Evolutionary conservation across 345 rosid species (phyloP).

Genomic region (Brassica rapa): DNA sequence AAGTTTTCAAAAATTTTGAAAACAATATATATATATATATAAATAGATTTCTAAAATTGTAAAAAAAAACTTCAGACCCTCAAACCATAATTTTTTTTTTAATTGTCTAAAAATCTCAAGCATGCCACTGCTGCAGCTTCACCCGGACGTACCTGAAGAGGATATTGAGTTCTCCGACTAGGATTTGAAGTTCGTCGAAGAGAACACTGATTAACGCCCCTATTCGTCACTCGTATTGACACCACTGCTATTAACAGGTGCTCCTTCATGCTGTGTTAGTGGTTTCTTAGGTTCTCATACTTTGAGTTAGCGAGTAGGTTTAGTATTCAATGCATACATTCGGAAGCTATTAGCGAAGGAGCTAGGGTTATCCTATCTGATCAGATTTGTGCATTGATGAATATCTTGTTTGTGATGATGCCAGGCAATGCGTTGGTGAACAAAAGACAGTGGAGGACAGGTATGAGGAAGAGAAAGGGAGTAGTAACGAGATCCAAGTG

Average conservation of each 20-base stretch:
- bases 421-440: slow-evolving; percentile 49
- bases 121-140: slow-evolving; percentile 75
- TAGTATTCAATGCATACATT: neutral
- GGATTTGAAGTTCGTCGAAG: slow-evolving; percentile 59
- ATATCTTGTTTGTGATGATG: neutral
- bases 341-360: neutral
- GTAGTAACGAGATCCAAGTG: slow-evolving; percentile 38
- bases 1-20: too few relatives aligned
- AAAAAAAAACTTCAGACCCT: too few relatives aligned
- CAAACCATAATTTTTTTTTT: too few relatives aligned
- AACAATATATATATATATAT: too few relatives aligned
- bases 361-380: too few relatives aligned
- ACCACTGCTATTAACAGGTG: slow-evolving; percentile 66
- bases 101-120: slow-evolving; percentile 19
- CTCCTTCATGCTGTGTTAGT: neutral
- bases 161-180: slow-evolving; percentile 84
- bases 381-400: too few relatives aligned
- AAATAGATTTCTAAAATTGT: too few relatives aligned
- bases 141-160: slow-evolving; percentile 80
- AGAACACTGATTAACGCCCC: slow-evolving; percentile 62
- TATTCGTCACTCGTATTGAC: slow-evolving; percentile 61
- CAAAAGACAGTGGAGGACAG: slow-evolving; percentile 71
- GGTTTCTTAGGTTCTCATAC: neutral
- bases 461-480: slow-evolving; percentile 69
- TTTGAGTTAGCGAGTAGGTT: neutral